phyloP scores from a whole-genome alignment of 169 alveolate species.

The Cyclospora cayetanensis region DNA sequence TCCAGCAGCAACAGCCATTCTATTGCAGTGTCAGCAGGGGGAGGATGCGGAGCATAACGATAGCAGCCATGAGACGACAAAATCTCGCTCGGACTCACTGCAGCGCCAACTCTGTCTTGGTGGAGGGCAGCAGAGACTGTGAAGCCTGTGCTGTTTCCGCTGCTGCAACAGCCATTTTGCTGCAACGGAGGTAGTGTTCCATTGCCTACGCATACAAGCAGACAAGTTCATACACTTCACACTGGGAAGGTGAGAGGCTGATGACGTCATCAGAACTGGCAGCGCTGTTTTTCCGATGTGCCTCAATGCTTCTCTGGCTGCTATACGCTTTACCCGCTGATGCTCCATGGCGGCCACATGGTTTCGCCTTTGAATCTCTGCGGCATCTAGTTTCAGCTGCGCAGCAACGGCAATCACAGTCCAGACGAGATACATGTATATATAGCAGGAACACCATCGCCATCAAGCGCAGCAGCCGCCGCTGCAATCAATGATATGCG shows the following conservation, averaged over 20 bases:
- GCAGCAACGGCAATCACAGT: not conserved
- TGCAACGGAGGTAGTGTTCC: conserved; percentile 68
- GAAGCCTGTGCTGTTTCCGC: conserved; percentile 61
- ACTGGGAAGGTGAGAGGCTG: not conserved
- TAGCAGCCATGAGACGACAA: not conserved
- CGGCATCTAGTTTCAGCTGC: conserved; percentile 43
- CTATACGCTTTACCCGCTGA: not conserved
- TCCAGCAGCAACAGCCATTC: not conserved
- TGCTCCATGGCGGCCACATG: conserved; percentile 33
- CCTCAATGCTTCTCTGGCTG: not conserved
- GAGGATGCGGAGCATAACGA: too few species aligned
- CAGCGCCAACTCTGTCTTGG: conserved; percentile 67
- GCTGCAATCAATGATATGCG: too few species aligned
- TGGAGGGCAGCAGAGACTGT: conserved; percentile 32
- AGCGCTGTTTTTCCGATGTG: not conserved
- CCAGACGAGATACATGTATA: too few species aligned
- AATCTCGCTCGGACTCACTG: not conserved
- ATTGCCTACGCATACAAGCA: conserved; percentile 49
- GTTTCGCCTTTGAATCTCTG: conserved; percentile 33
- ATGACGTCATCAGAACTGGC: not conserved
- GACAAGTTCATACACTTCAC: not conserved
- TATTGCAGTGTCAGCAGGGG: too few species aligned
- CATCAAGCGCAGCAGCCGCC: not conserved
- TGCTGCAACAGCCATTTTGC: conserved; percentile 64
- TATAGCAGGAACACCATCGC: not conserved